Conservation (phyloP, 2,329 filamentous ascomycete genomes). For the Cryphonectria japonica region DNA sequence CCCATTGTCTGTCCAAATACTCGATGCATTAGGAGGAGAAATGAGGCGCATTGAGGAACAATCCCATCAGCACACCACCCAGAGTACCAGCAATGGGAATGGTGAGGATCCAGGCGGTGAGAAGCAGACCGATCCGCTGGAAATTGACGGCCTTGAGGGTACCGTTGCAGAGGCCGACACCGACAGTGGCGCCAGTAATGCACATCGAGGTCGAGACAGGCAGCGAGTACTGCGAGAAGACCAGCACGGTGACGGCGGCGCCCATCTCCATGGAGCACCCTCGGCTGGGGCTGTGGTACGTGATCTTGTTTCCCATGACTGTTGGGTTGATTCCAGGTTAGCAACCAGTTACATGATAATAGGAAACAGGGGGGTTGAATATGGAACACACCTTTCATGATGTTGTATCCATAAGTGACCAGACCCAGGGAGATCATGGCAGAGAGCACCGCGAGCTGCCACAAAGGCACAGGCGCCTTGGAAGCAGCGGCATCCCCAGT, state of each 20-base stretch:
- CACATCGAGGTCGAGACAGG: conserved; percentile 81
- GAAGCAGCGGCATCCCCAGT: conserved; percentile 63
- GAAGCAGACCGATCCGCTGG: conserved; percentile 69
- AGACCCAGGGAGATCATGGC: conserved; percentile 68
- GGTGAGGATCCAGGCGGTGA: conserved; percentile 69
- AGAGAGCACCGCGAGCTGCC: conserved; percentile 75
- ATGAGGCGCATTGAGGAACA: conserved; percentile 62
- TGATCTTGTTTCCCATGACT: conserved; percentile 84
- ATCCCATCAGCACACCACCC: conserved; percentile 54
- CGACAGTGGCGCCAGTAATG: conserved; percentile 78
- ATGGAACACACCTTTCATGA: conserved; percentile 69
- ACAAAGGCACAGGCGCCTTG: conserved; percentile 70
- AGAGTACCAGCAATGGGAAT: conserved; percentile 65
- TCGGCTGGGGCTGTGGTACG: conserved; percentile 64
- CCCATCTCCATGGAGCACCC: conserved; percentile 79
- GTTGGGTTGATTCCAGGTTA: conserved; percentile 17
- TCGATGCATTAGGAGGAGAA: conserved; percentile 39
- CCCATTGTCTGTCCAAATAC: too few species aligned
- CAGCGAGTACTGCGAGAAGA: conserved; percentile 76
- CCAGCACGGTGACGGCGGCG: conserved; percentile 73
- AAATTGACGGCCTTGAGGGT: conserved; percentile 74
- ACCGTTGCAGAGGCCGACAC: conserved; percentile 78
- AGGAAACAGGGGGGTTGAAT: not conserved
- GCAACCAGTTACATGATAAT: too few species aligned
- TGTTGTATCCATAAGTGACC: conserved; percentile 79